Conservation (phyloP, 1,139 yeast species). For the Debaryomyces psychrophilus region DNA sequence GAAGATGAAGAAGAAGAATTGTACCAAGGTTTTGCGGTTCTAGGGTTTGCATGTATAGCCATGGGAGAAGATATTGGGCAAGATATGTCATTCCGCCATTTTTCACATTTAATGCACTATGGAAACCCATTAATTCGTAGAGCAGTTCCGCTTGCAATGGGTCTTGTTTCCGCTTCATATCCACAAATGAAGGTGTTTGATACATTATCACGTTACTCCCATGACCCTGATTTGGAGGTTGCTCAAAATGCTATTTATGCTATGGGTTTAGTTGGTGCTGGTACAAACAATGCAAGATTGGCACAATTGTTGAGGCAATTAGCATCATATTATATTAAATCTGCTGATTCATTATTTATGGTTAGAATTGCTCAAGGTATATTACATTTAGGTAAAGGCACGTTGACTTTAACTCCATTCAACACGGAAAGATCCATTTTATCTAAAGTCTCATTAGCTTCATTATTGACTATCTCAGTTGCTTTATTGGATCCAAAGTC, state of each 20-base stretch:
- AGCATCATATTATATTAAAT: conserved; percentile 90
- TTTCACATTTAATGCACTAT: conserved; percentile 96
- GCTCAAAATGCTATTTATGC: conserved; percentile 94
- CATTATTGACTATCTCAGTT: conserved; percentile 81
- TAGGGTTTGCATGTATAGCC: conserved; percentile 92
- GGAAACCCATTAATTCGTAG: conserved; percentile 91
- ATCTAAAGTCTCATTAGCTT: conserved; percentile 88
- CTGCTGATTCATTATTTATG: conserved; percentile 87
- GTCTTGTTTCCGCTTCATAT: conserved; percentile 86
- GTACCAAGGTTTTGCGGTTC: conserved; percentile 86
- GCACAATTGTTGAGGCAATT: conserved; percentile 94
- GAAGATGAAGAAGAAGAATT: conserved; percentile 61
- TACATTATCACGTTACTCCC: conserved; percentile 93
- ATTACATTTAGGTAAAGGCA: conserved; percentile 94
- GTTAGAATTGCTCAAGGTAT: conserved; percentile 95
- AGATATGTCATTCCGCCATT: conserved; percentile 96
- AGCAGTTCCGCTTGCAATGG: conserved; percentile 98
- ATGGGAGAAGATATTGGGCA: conserved; percentile 99
- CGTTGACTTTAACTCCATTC: conserved; percentile 86
- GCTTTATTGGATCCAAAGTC: conserved; percentile 83
- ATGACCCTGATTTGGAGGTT: conserved; percentile 92
- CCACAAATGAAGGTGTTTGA: conserved; percentile 98
- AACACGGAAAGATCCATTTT: conserved; percentile 85
- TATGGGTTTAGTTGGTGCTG: conserved; percentile 98
- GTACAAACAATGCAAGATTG: conserved; percentile 96